Evolutionary conservation across 106 monocot genomes (phyloP), one percentile per base, ranked within the genome.

Genomic region (Dioscorea zingiberensis): DNA sequence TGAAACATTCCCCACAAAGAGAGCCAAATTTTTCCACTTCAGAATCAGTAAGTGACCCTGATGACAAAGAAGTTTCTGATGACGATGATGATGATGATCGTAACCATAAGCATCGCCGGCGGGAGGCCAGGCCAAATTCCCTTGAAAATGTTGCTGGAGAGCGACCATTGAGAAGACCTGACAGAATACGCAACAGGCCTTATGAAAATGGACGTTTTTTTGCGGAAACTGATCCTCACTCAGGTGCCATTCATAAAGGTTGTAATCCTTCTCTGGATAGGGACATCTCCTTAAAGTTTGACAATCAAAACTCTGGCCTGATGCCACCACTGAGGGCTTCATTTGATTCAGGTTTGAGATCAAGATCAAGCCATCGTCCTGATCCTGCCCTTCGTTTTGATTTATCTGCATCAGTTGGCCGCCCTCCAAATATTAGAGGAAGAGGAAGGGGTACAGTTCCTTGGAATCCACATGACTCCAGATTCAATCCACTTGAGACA

Each of bases 61-160:
- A 84, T 65, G 97, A 92, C 26, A 73, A 68, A 44, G 88, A 88
- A 59, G 27, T 81, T 53, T 89, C 80, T 74, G 97, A 98, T 63
- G 94, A 90, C 69, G 86, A 87, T 72, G 86, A 87, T 57, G 91
- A 81, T 53, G 80, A 90, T 73, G 97, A 98, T 56, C 97, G 97
- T 25, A 98, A 98, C 63, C 97, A 98, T 73, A 98, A 98, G 60
- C 97, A 98, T 73, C 88, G 92, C 13, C 86, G 71, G 58, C 71
- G 97, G 68, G 97, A 92, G 58, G 72, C 77, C 65, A 73, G 74
- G 17, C 63, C 74, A 44, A 63, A 66, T 16, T 70, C 73, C 13
- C 67, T 67, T 60, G 75, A 82, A n/a, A 72, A 80, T 60, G 66
- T 62, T 78, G 47, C 21, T 60, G 66, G 71, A 16, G 88, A 73